Percentiles rank a stretch among this genome's conserved stretches.
Conservation (phyloP, 768 basidiomycete genomes). For the Leccinum pellstonianum region DNA sequence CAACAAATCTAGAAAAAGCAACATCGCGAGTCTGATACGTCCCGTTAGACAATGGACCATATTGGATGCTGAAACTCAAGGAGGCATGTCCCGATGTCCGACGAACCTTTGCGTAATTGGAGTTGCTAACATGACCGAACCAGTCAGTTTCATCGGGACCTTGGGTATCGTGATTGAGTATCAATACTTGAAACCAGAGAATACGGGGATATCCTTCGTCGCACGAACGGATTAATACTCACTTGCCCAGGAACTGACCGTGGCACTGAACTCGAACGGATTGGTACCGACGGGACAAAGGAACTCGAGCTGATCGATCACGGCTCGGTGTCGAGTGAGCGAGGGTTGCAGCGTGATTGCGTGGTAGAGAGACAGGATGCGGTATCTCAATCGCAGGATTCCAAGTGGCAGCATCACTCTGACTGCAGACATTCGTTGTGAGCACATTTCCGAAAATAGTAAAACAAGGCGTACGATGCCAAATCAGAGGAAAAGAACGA, state of each 20-base stretch:
- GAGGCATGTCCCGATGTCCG: not conserved
- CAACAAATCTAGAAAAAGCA: conserved; percentile 11
- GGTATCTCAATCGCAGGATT: conserved; percentile 13
- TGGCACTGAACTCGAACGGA: conserved; percentile 15
- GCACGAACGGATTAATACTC: not conserved
- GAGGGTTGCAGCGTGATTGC: conserved; percentile 8
- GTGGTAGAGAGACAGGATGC: conserved; percentile 6
- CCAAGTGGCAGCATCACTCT: conserved; percentile 13
- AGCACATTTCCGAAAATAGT: not conserved
- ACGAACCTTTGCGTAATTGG: conserved; percentile 16
- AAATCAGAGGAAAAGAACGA: conserved; percentile 13
- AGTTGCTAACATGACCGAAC: conserved; percentile 18
- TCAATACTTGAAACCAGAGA: not conserved
- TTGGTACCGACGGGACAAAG: conserved; percentile 16
- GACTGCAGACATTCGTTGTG: not conserved
- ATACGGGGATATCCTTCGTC: not conserved
- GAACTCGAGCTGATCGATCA: conserved; percentile 14
- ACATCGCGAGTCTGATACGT: conserved; percentile 14
- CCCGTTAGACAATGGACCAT: not conserved
- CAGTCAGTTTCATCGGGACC: conserved; percentile 21
- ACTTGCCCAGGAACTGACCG: conserved; percentile 15
- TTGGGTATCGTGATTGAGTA: conserved; percentile 3
- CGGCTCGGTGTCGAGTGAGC: conserved; percentile 8
- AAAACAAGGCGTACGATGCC: conserved; percentile 13
- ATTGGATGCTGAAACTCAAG: not conserved